These are phyloP conservation scores for Aegle marmelos DNA, from an alignment of 345 rosid genomes.

Conservation along the genomic window DNA sequence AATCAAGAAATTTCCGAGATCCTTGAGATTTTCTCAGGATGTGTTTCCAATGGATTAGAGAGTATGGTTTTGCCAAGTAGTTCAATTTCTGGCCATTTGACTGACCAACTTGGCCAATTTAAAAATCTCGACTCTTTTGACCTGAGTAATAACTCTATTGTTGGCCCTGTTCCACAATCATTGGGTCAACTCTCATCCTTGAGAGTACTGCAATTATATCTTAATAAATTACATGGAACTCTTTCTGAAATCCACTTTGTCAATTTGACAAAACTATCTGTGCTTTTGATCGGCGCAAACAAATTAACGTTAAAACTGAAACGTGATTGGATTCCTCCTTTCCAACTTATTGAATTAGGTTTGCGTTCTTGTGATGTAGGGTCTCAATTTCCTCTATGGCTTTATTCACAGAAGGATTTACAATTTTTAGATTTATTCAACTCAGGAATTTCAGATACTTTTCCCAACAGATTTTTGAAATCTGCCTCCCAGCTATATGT, in stretches of 20 bases:
- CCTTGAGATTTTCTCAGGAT: neutral
- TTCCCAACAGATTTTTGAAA: neutral
- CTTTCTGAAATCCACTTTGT: conserved; percentile 24
- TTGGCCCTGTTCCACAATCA: neutral
- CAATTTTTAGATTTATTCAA: conserved; percentile 26
- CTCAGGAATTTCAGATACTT: conserved; percentile 23
- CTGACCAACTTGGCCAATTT: neutral
- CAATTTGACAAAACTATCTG: conserved; percentile 19
- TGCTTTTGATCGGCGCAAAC: conserved; percentile 12
- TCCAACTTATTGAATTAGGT: conserved; percentile 15
- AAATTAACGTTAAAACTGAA: conserved; percentile 14
- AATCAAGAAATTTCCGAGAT: conserved; percentile 4
- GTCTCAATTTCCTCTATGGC: conserved; percentile 36
- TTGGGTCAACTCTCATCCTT: neutral
- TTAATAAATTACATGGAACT: neutral
- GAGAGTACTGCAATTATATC: neutral
- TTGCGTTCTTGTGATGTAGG: conserved; percentile 24
- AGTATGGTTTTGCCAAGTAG: neutral
- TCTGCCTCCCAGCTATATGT: neutral
- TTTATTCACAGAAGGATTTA: conserved; percentile 11
- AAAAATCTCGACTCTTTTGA: neutral
- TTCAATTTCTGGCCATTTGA: neutral
- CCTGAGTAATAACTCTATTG: neutral
- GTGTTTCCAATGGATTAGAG: neutral
- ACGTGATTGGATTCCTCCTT: conserved; percentile 32